These are phyloP conservation scores for Phanerodontia chrysosporium DNA, from an alignment of 768 basidiomycete genomes.

Conservation along the genomic window DNA sequence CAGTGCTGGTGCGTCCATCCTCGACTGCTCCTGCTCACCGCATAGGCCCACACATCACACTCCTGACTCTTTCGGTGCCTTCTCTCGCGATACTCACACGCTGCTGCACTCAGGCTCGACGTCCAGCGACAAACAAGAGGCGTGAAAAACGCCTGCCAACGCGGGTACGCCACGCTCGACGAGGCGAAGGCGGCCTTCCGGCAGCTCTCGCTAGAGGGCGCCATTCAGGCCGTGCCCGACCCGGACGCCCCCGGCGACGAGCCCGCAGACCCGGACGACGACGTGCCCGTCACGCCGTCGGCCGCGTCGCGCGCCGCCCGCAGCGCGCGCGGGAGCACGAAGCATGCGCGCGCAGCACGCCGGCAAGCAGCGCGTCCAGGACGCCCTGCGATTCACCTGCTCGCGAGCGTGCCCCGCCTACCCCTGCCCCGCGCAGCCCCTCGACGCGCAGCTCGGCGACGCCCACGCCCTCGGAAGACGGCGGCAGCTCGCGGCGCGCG, in stretches of 20 bases:
- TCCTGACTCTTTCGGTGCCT: neutral
- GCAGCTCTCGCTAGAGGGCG: neutral
- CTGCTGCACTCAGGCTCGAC: neutral
- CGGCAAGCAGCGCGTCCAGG: neutral
- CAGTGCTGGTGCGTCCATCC: constrained; percentile 17
- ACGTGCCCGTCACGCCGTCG: neutral
- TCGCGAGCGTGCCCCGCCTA: constrained; percentile 2
- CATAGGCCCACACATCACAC: too few relatives aligned
- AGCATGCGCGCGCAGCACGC: neutral
- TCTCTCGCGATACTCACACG: neutral
- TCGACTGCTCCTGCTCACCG: neutral
- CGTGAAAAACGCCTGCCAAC: neutral
- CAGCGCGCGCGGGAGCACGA: neutral
- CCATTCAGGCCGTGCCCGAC: neutral
- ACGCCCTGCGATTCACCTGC: neutral
- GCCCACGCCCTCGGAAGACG: neutral
- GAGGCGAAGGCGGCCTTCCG: neutral
- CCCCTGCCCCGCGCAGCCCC: neutral
- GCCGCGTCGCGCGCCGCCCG: neutral
- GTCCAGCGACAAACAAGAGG: neutral
- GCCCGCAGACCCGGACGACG: neutral
- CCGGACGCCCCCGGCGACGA: neutral
- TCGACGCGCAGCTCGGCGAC: neutral
- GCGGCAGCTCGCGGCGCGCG: neutral
- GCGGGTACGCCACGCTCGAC: neutral